Percentiles rank a stretch among this genome's conserved stretches.
Evolutionary conservation across 306 rosid genomes (phyloP).

Genomic region (Cucurbita moschata): DNA sequence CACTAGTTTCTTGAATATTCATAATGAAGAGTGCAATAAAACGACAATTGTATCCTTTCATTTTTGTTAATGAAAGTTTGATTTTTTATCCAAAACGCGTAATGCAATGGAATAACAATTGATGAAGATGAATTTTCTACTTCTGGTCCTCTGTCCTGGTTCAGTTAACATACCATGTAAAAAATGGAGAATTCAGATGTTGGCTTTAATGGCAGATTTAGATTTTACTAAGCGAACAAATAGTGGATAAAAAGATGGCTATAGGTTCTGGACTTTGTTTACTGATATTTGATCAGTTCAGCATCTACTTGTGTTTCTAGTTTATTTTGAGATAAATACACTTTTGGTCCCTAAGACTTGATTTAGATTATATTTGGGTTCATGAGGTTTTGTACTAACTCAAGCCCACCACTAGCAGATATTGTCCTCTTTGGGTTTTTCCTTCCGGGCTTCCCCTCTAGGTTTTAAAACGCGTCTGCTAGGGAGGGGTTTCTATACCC

Average conservation of each 20-base stretch:
- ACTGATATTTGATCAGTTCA: neutral
- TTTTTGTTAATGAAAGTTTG: neutral
- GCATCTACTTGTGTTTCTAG: neutral
- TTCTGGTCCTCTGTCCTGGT: neutral
- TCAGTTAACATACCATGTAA: neutral
- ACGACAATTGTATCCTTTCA: neutral
- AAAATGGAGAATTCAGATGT: neutral
- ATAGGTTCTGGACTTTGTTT: no score
- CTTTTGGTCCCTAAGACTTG: no score
- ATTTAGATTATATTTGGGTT: no score
- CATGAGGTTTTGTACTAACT: no score
- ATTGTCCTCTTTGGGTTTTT: no score
- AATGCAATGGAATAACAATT: neutral
- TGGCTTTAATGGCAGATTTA: neutral
- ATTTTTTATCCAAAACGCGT: neutral
- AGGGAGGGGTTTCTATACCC: no score
- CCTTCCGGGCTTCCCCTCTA: no score
- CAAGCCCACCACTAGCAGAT: no score
- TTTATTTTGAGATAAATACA: neutral
- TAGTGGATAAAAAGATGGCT: no score
- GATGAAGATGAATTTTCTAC: neutral
- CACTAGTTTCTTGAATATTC: conserved; percentile 8
- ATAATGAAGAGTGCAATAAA: neutral
- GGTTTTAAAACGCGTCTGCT: no score
- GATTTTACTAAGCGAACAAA: neutral